Base-by-base conservation (phyloP, 1,139 yeast species). In the Debaryomyces sp. region DNA sequence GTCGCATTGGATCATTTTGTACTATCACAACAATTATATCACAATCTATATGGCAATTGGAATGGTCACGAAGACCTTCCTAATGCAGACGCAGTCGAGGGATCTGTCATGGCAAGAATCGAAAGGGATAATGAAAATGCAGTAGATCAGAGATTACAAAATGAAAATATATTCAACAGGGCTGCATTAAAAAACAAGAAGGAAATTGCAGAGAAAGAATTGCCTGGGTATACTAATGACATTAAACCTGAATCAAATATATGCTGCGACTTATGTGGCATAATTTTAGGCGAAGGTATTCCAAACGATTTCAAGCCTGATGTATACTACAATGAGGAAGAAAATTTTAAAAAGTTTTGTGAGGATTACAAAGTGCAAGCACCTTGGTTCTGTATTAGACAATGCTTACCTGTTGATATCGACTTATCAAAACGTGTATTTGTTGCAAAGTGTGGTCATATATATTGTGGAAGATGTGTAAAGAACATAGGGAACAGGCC, bases 381-480 rank as follows among this genome's bases (percentile, higher is more conserved):
- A 1, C 94, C 94, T 0, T 87, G 87, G 79, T 85, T 82, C 56
- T 80, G 85, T 45, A 58, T 71, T 13, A 61, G 67, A 23, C 71
- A 73, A 32, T 69, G 85, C 12, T 77, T 86, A 0, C 76, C 72
- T 7, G 73, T 73, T 1, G 96, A 89, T 58, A 62, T 71, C 30
- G 85, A 80, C 46, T 69, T 89, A 30, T 85, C 94, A 1, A 83
- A 78, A 59, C 75, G 94, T 51, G 80, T 87, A 5, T 90, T 86
- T 61, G 77, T 80, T 26, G 79, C 92, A 0, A 71, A 70, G 52
- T 91, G 97, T 70, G 97, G 97, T 0, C 97, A 91, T 68, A 79
- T 85, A 1, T 91, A 81, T 62, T 91, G 97, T 66, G 97, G 96
- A 2, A 68, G 94, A 46, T 91, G 97, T 68, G 88, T 87, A 17